Base-by-base conservation (phyloP, 352 stramenopile species). In the Phytophthora cactorum region DNA sequence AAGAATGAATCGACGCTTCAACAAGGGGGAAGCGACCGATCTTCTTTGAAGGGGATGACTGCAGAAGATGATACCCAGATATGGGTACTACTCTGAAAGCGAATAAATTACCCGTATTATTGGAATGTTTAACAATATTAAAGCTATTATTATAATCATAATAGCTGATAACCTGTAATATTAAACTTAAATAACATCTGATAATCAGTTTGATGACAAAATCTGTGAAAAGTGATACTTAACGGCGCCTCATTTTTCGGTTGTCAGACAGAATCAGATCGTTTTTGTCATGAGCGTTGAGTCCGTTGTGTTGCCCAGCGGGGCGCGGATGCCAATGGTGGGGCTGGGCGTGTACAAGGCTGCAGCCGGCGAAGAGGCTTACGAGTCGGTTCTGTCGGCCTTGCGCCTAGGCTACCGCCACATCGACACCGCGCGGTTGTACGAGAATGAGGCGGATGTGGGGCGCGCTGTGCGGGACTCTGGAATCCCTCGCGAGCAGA, bases 351-450 rank as follows among this genome's bases (percentile, higher is more conserved):
- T 81, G 17, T 88, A 83, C 59, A 74, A 84, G 62, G 77, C 61
- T 9, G 68, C 61, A 11, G 62, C 66, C 0, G 72, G 75, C 14
- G 73, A 69, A 4, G 74, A 85, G 47, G 39, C 65, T 11, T 75
- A 88, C 63, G 34, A 65, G 49, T 58, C 70, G 0, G 71, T 89
- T 29, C 50, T 72, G 12, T 67, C 56, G 8, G 80, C 78, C 15
- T 68, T 97, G 28, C 69, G 85, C 27, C 43, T 89, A 3, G 91
- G 89, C 52, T 94, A 93, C 55, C 76, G 89, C 27, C 83, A 95
- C 58, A 93, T 97, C 65, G 89, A 97, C 71, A 91, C 78, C 14
- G 91, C 88, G 14, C 73, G 89, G 47, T 43, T 96, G 6, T 97
- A 97, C 69, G 65, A 91, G 60, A 97, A 97, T 66, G 86, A 96